phyloP scores from a whole-genome alignment of 805 yeast genomes.

The Geotrichum ghanense region DNA sequence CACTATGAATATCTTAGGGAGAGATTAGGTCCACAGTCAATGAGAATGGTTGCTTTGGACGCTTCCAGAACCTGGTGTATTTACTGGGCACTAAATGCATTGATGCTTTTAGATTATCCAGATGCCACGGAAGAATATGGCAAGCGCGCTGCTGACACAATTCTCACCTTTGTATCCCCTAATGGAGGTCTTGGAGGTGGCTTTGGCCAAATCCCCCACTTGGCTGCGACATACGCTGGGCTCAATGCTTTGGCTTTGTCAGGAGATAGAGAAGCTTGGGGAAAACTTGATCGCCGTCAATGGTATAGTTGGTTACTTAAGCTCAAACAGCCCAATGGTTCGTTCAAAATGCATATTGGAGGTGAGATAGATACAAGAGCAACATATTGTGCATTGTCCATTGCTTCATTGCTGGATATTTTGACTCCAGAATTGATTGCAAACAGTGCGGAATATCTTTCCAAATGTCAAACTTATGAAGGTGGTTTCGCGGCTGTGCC shows the following conservation, averaged over 20 bases:
- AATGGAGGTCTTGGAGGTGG: slow-evolving; percentile 85
- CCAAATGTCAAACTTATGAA: slow-evolving; percentile 75
- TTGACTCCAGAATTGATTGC: slow-evolving; percentile 46
- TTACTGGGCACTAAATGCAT: slow-evolving; percentile 68
- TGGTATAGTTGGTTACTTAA: slow-evolving; percentile 54
- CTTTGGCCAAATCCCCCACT: slow-evolving; percentile 64
- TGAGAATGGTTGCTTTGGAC: slow-evolving; percentile 46
- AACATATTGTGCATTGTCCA: slow-evolving; percentile 71
- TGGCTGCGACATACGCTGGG: slow-evolving; percentile 77
- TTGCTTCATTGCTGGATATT: slow-evolving; percentile 55
- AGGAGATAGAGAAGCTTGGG: slow-evolving; percentile 32
- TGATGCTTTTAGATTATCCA: slow-evolving; percentile 27
- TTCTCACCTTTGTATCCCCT: slow-evolving; percentile 22
- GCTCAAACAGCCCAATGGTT: slow-evolving; percentile 60
- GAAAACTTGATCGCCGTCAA: slow-evolving; percentile 32
- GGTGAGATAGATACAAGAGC: slow-evolving; percentile 84
- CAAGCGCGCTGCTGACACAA: slow-evolving; percentile 15
- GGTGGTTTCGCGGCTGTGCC: slow-evolving; percentile 92
- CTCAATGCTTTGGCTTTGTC: slow-evolving; percentile 47
- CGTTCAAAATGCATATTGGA: slow-evolving; percentile 58
- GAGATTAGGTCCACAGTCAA: slow-evolving; percentile 38
- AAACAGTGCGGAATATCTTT: slow-evolving; percentile 49
- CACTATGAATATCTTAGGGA: slow-evolving; percentile 36
- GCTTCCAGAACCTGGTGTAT: slow-evolving; percentile 90
- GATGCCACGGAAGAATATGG: slow-evolving; percentile 14